Conservation (phyloP, 2,329 filamentous ascomycete genomes). For the Stachybotrys chartarum region DNA sequence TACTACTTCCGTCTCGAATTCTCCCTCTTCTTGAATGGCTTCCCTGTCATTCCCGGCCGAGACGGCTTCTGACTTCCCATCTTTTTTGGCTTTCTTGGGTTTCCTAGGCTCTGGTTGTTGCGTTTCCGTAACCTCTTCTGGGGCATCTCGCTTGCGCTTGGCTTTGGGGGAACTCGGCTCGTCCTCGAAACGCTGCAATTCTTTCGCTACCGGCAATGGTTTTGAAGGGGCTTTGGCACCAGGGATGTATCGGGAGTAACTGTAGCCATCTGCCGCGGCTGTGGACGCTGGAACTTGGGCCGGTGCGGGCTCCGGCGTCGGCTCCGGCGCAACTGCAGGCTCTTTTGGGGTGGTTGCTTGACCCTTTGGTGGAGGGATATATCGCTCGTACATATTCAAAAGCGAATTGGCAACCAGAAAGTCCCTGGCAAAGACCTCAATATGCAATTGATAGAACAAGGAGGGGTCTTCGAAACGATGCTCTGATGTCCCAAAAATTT, state of each 20-base stretch:
- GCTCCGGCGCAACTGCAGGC: slow-evolving; percentile 1
- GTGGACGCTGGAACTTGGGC: slow-evolving; percentile 3
- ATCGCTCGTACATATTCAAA: slow-evolving; percentile 33
- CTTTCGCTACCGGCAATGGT: slow-evolving; percentile 6
- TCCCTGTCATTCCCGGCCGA: no score
- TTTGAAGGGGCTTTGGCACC: slow-evolving; percentile 13
- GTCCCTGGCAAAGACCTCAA: slow-evolving; percentile 2
- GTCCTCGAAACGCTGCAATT: slow-evolving; percentile 20
- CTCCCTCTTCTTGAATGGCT: slow-evolving; percentile 15
- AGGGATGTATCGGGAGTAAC: slow-evolving; percentile 36
- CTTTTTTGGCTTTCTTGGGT: slow-evolving; percentile 17
- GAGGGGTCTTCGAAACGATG: not conserved
- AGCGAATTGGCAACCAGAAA: slow-evolving; percentile 8
- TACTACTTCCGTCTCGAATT: slow-evolving; percentile 9
- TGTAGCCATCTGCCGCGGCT: slow-evolving; percentile 12
- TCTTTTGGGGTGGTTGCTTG: slow-evolving; percentile 5
- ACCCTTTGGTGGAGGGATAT: slow-evolving; percentile 27
- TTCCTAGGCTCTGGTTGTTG: slow-evolving; percentile 25
- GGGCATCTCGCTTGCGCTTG: slow-evolving; percentile 30
- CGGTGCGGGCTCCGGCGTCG: slow-evolving; percentile 4
- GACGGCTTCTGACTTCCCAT: not conserved
- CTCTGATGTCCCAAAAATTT: slow-evolving; percentile 24
- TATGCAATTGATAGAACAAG: slow-evolving; percentile 5
- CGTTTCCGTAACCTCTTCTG: slow-evolving; percentile 17
- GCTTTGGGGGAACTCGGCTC: slow-evolving; percentile 14